Percentiles rank a stretch among this genome's conserved stretches.
Evolutionary conservation across 306 rosid genomes (phyloP).

Genomic region (Lathyrus sativus): DNA sequence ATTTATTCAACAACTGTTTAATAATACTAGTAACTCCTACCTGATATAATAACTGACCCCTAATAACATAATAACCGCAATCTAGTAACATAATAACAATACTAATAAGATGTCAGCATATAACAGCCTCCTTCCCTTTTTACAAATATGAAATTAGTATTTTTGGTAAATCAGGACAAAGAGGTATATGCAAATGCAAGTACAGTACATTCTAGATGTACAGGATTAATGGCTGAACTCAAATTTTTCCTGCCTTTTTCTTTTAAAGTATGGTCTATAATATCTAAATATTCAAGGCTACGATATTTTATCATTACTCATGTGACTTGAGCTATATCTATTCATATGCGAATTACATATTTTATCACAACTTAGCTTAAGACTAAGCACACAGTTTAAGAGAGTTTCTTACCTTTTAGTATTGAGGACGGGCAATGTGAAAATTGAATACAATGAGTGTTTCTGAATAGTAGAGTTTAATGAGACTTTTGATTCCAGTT

Average conservation of each 20-base stretch:
- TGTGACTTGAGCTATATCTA: conserved; percentile 8
- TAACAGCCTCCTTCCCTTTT: conserved; percentile 6
- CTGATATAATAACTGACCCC: no score
- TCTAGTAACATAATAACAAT: no score
- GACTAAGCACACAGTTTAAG: conserved; percentile 7
- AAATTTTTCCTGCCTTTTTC: conserved; percentile 37
- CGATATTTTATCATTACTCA: neutral
- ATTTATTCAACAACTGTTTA: no score
- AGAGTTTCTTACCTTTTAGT: conserved; percentile 18
- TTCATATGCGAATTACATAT: conserved; percentile 4
- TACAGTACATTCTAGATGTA: conserved; percentile 39
- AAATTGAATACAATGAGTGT: neutral
- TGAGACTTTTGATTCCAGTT: conserved; percentile 6
- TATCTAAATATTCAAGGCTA: conserved; percentile 42
- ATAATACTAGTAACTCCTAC: no score
- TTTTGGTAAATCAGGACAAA: conserved; percentile 45
- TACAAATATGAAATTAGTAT: conserved; percentile 29
- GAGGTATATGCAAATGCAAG: conserved; percentile 19
- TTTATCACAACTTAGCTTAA: conserved; percentile 2
- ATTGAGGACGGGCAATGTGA: conserved; percentile 11
- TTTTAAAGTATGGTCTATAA: conserved; percentile 33
- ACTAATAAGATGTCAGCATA: no score
- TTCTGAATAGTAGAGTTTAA: conserved; percentile 16
- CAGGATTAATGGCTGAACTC: conserved; percentile 38
- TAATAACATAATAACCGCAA: no score